phyloP scores from a whole-genome alignment of 345 rosid species.

The Populus pruinosa region DNA sequence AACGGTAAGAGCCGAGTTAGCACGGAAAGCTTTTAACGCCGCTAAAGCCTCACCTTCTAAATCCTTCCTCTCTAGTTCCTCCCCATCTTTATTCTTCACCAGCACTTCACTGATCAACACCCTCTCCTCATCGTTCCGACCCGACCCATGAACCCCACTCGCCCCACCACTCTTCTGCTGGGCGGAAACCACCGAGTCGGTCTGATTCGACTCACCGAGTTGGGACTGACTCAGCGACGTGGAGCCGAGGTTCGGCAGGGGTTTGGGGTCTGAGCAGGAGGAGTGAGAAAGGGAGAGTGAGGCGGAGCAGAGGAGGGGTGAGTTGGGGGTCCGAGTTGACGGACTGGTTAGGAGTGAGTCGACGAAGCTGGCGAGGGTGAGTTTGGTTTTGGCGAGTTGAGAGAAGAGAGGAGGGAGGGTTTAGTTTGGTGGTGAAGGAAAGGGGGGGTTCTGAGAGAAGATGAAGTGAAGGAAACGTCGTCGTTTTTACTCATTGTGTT shows the following conservation, averaged over 20 bases:
- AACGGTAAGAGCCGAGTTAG: conserved; percentile 81
- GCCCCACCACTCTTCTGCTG: conserved; percentile 42
- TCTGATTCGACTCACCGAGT: conserved; percentile 15
- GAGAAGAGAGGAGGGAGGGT: conserved; percentile 11
- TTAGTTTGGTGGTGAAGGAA: conserved; percentile 4
- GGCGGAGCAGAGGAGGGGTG: conserved; percentile 42
- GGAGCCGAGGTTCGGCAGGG: conserved; percentile 47
- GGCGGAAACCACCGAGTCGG: conserved; percentile 4
- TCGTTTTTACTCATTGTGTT: conserved; percentile 14
- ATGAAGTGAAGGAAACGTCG: conserved; percentile 40
- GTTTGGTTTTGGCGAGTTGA: conserved; percentile 17
- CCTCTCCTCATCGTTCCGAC: conserved; percentile 73
- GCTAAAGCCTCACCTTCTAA: conserved; percentile 79
- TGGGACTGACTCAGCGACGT: conserved; percentile 34
- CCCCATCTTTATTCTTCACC: conserved; percentile 91
- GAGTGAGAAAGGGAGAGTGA: conserved; percentile 45
- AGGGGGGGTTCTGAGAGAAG: conserved; percentile 33
- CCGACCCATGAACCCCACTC: conserved; percentile 23
- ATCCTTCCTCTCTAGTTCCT: conserved; percentile 88
- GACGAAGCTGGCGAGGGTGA: conserved; percentile 26
- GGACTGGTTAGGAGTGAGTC: conserved; percentile 35
- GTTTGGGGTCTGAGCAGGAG: conserved; percentile 38
- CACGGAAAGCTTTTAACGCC: conserved; percentile 73
- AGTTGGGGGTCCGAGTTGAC: conserved; percentile 9
- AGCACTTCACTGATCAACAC: conserved; percentile 84